phyloP scores from a whole-genome alignment of 2,329 filamentous ascomycete species.

The Fusarium nygamai region DNA sequence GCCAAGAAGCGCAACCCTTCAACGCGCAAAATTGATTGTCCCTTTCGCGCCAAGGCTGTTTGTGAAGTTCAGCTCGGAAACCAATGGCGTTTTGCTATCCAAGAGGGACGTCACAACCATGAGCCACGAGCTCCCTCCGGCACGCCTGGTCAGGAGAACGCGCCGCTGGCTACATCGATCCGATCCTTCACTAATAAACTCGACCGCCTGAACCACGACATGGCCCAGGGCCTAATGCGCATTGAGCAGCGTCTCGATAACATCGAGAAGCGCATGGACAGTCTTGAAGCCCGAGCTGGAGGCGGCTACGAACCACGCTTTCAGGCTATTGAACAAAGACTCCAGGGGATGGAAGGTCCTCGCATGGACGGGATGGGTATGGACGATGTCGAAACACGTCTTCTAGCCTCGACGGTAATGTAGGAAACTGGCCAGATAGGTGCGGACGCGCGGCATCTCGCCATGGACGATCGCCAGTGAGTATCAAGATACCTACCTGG shows the following conservation, averaged over 20 bases:
- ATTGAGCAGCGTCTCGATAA: conserved; percentile 61
- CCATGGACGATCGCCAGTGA: conserved; percentile 7
- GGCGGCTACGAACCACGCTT: conserved; percentile 56
- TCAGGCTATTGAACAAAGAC: conserved; percentile 54
- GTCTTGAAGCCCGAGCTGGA: conserved; percentile 58
- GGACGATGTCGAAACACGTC: conserved; percentile 57
- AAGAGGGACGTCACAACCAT: conserved; percentile 69
- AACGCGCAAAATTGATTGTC: conserved; percentile 71
- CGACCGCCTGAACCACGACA: conserved; percentile 67
- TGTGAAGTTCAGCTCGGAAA: conserved; percentile 71
- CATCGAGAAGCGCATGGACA: conserved; percentile 65
- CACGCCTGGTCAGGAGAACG: conserved; percentile 65
- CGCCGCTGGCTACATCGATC: conserved; percentile 66
- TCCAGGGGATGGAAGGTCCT: conserved; percentile 55
- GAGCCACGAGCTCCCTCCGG: conserved; percentile 66
- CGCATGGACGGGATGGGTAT: conserved; percentile 56
- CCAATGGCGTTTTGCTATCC: conserved; percentile 71
- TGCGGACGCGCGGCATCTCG: conserved; percentile 20
- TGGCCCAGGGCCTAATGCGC: conserved; percentile 61
- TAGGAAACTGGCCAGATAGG: conserved; percentile 44
- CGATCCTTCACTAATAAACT: conserved; percentile 68
- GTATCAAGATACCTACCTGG: neutral
- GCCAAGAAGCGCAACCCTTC: conserved; percentile 72
- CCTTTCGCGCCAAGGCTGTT: conserved; percentile 71
- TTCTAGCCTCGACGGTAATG: conserved; percentile 57